These are phyloP conservation scores for Leptodermis oblonga DNA, from an alignment of 257 asterid species.

Conservation along the genomic window DNA sequence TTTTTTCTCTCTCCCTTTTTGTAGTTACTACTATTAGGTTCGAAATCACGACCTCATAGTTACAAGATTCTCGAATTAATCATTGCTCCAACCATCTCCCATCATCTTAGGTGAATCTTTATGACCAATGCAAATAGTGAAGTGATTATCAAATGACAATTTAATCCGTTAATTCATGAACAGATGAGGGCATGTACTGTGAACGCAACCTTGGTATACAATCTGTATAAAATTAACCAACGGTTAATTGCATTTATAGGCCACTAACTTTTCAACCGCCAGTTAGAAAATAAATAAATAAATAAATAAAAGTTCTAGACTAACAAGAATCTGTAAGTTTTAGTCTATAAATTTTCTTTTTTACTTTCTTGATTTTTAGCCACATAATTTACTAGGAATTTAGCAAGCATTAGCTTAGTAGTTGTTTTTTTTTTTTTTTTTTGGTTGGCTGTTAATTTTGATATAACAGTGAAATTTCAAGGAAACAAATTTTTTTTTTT, in stretches of 20 bases:
- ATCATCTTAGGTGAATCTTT: no score
- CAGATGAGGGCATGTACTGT: no score
- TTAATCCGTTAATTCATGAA: no score
- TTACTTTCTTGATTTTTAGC: neutral
- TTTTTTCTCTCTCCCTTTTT: no score
- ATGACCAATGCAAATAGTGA: no score
- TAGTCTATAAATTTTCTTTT: conserved; percentile 1
- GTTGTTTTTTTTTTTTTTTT: neutral
- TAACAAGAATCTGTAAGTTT: neutral
- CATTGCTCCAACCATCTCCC: no score
- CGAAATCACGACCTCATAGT: no score
- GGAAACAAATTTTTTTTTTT: conserved; percentile 11
- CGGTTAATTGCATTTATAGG: conserved; percentile 39
- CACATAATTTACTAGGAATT: conserved; percentile 1
- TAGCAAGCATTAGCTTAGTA: neutral
- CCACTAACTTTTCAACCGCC: no score
- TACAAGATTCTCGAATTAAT: no score
- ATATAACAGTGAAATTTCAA: conserved; percentile 23
- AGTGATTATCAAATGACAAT: no score
- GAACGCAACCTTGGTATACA: conserved; percentile 3
- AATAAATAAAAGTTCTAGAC: neutral
- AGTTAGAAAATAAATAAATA: no score
- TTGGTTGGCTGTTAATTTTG: neutral
- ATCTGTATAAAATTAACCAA: conserved; percentile 15
- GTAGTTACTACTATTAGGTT: no score